Base-by-base conservation (phyloP, 768 basidiomycete genomes). In the Termitomyces titanicus region DNA sequence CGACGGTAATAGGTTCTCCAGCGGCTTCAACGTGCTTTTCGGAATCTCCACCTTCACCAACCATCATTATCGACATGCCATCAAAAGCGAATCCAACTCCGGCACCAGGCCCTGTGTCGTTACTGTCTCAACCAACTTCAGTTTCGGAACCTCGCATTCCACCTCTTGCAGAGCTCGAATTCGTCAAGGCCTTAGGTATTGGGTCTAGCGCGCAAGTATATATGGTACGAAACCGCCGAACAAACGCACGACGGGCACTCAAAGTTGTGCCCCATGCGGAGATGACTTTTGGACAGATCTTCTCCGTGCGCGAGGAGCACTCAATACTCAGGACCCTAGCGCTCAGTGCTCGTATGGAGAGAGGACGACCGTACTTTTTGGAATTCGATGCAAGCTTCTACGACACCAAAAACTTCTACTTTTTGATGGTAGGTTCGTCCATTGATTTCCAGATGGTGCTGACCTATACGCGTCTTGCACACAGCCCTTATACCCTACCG, bases 361-460 rank as follows among this genome's bases (percentile, higher is more conserved):
- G 47, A 0, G 9, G 17, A 7, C 24, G 1, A 12, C 24, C 17
- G n/a, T 37, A 37, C 24, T 37, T 37, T 25, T n/a, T n/a, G 1
- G 17, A 49, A 25, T 24, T 49, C 6, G 47, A 49, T 11, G 47
- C 47, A 24, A 49, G 22, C 12, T 49, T 49, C 25, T 49, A 49
- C 17, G 47, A 49, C 6, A 37, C 47, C 2, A 35, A 25, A n/a
- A 49, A 49, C 47, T 49, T 49, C n/a, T 49, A 49, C n/a, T 49
- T 37, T 6, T 8, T 49, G 3, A 49, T 49, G 47, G 47, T 37
- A 37, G 4, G 20, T 18, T 45, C 10, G n/a, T 10, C 5, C 3
- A 4, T 15, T 8, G 4, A 35, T 35, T 15, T 35, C 25, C 12
- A 9, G 4, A 9, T 17, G 17, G 10, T 27, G 3, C 43, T 44